Evolutionary conservation across 1,284 basidiomycete genomes (phyloP).

Genomic region (Puccinia triticina): DNA sequence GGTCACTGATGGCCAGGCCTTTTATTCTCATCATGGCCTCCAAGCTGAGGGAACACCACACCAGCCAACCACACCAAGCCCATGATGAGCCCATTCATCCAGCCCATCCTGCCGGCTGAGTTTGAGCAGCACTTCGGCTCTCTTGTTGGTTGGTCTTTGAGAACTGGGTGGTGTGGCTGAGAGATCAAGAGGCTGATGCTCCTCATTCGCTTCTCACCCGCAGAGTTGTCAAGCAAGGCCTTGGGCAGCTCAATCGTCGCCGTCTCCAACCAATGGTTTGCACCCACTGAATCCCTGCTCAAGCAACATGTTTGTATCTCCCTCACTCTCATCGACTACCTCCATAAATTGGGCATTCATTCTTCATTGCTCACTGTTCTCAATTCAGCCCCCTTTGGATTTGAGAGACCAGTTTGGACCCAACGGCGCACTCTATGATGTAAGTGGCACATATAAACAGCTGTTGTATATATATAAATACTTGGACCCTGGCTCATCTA

Average conservation of each 20-base stretch:
- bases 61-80: too few relatives aligned
- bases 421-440: constrained; percentile 85
- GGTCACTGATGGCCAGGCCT: too few relatives aligned
- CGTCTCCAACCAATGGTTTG: constrained; percentile 95
- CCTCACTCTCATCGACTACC: not conserved
- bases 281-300: constrained; percentile 79
- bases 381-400: constrained; percentile 71
- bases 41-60: too few relatives aligned
- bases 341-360: not conserved
- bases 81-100: not conserved
- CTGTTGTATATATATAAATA: not conserved
- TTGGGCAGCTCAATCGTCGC: constrained; percentile 76
- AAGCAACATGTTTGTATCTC: constrained; percentile 67
- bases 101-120: not conserved
- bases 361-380: not conserved
- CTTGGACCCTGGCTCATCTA: not conserved
- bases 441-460: not conserved
- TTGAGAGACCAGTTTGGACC: constrained; percentile 93
- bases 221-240: constrained; percentile 82
- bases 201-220: not conserved
- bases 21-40: too few relatives aligned
- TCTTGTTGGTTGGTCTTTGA: not conserved
- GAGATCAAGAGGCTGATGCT: not conserved
- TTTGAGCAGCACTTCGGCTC: not conserved
- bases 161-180: too few relatives aligned